phyloP scores from a whole-genome alignment of 257 asterid genomes.

The Salvia hispanica region DNA sequence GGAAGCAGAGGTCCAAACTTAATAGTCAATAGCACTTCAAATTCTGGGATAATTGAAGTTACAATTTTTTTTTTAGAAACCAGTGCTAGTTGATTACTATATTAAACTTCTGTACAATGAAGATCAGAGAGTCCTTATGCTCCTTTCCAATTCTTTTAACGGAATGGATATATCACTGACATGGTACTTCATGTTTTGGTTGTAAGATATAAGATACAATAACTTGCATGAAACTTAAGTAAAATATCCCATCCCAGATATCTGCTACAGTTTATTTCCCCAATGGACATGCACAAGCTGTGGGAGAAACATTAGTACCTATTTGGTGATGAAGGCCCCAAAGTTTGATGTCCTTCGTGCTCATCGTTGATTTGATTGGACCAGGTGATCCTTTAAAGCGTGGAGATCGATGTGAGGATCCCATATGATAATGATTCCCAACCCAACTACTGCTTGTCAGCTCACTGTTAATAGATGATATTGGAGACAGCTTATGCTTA shows the following conservation, averaged over 20 bases:
- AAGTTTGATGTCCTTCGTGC: slow-evolving; percentile 44
- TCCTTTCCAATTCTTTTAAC: slow-evolving; percentile 10
- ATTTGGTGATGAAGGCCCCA: slow-evolving; percentile 40
- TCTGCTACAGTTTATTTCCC: slow-evolving; percentile 30
- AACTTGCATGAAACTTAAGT: slow-evolving; percentile 24
- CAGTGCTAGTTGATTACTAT: slow-evolving; percentile 1
- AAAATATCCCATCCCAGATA: slow-evolving; percentile 13
- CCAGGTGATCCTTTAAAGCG: slow-evolving; percentile 57
- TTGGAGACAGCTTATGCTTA: slow-evolving; percentile 79
- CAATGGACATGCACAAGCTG: slow-evolving; percentile 28
- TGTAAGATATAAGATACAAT: slow-evolving; percentile 15
- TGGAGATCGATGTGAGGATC: slow-evolving; percentile 65
- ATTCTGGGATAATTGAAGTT: too few species aligned
- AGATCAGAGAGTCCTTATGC: not conserved
- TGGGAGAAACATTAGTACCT: slow-evolving; percentile 21
- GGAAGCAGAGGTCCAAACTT: not conserved
- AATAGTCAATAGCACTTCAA: too few species aligned
- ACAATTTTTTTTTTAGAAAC: not conserved
- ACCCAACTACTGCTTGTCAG: slow-evolving; percentile 63
- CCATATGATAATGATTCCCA: slow-evolving; percentile 34
- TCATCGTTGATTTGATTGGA: slow-evolving; percentile 59
- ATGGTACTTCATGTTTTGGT: slow-evolving; percentile 5
- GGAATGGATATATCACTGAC: not conserved
- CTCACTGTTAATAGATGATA: slow-evolving; percentile 87
- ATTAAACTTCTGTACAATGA: slow-evolving; percentile 9